Conservation (phyloP, 805 yeast species). For the Candida michaelii region DNA sequence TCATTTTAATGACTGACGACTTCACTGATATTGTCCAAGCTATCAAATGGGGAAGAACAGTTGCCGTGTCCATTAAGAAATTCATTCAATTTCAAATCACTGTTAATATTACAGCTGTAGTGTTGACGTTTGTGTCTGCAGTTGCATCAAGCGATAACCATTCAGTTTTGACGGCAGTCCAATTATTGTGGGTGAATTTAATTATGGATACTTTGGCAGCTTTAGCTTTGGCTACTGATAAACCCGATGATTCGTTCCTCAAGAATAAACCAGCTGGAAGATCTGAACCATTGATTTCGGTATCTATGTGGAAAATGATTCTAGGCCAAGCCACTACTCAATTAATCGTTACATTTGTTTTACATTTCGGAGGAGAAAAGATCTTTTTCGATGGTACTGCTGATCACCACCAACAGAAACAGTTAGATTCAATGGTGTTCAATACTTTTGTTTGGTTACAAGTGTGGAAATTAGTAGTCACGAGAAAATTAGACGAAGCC, state of each 20-base stretch:
- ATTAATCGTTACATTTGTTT: slow-evolving; percentile 70
- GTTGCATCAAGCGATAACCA: slow-evolving; percentile 76
- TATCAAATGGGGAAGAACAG: slow-evolving; percentile 98
- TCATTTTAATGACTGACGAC: slow-evolving; percentile 90
- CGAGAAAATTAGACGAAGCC: slow-evolving; percentile 88
- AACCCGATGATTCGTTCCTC: slow-evolving; percentile 81
- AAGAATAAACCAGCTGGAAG: slow-evolving; percentile 85
- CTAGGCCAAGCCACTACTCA: slow-evolving; percentile 82
- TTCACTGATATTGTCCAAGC: slow-evolving; percentile 94
- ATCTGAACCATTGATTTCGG: slow-evolving; percentile 72
- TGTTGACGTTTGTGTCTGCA: slow-evolving; percentile 89
- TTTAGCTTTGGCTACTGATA: slow-evolving; percentile 94
- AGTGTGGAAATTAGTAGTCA: slow-evolving; percentile 87
- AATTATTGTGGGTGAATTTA: slow-evolving; percentile 93
- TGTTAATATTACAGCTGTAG: slow-evolving; percentile 95
- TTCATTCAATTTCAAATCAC: slow-evolving; percentile 96
- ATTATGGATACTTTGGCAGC: slow-evolving; percentile 99
- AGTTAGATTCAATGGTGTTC: slow-evolving; percentile 82
- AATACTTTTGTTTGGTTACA: slow-evolving; percentile 98
- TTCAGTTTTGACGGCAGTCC: slow-evolving; percentile 95
- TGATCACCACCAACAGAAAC: slow-evolving; percentile 47
- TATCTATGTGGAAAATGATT: slow-evolving; percentile 98
- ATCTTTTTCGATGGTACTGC: slow-evolving; percentile 45
- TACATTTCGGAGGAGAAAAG: slow-evolving; percentile 75
- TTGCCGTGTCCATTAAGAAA: slow-evolving; percentile 88